These are phyloP conservation scores for Lizanozyma gosingica DNA, from an alignment of 1,139 yeast species.

Conservation along the genomic window DNA sequence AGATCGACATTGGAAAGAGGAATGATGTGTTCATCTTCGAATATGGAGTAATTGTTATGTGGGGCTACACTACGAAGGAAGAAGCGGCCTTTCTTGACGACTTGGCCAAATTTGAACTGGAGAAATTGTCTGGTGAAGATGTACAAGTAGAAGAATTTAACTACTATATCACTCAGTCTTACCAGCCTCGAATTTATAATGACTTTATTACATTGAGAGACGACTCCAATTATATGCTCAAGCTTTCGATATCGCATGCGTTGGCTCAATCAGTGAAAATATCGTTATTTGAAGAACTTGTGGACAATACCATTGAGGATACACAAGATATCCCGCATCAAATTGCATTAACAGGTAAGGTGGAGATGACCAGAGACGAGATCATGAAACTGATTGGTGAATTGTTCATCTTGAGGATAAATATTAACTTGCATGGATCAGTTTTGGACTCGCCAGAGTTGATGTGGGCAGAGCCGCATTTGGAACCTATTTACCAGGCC, in stretches of 20 bases:
- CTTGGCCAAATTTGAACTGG: conserved; percentile 80
- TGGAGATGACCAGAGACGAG: conserved; percentile 86
- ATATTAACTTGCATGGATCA: conserved; percentile 89
- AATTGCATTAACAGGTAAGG: conserved; percentile 89
- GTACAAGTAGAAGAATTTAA: conserved; percentile 91
- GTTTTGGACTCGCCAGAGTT: conserved; percentile 93
- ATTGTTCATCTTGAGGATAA: conserved; percentile 80
- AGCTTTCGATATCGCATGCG: conserved; percentile 83
- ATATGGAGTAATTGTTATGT: conserved; percentile 88
- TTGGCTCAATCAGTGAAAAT: conserved; percentile 90
- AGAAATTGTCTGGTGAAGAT: conserved; percentile 83
- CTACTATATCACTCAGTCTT: conserved; percentile 84
- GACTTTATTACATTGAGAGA: conserved; percentile 90
- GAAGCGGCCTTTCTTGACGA: conserved; percentile 78
- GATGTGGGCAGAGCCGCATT: conserved; percentile 98
- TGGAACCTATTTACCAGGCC: conserved; percentile 95
- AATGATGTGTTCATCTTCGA: conserved; percentile 84
- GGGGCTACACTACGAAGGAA: conserved; percentile 87
- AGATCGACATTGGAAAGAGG: conserved; percentile 71
- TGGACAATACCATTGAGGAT: conserved; percentile 91
- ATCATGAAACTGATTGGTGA: conserved; percentile 97
- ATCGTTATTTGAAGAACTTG: conserved; percentile 87
- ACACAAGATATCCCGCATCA: conserved; percentile 96
- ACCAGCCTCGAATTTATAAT: conserved; percentile 91
- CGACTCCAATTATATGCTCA: conserved; percentile 83